Conservation (phyloP, 2,329 filamentous ascomycete species). For the Coleophoma cylindrospora region DNA sequence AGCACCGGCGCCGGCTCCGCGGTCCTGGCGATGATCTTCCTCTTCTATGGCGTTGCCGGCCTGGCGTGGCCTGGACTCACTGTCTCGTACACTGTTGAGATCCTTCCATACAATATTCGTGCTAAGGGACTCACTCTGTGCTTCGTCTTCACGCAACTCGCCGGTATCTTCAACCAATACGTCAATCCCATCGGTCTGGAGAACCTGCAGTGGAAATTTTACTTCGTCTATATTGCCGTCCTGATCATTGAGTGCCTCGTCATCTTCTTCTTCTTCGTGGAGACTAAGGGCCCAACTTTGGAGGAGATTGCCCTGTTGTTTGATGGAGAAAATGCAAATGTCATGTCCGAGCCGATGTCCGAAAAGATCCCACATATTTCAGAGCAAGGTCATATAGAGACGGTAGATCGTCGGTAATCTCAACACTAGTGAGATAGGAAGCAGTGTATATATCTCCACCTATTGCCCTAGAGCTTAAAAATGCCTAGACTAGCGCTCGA, state of each 20-base stretch:
- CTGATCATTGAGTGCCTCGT: constrained; percentile 23
- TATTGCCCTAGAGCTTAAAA: too few species aligned
- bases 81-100: constrained; percentile 13
- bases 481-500: too few species aligned
- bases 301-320: constrained; percentile 27
- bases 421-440: too few species aligned
- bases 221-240: constrained; percentile 25
- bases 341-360: not conserved
- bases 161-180: constrained; percentile 17
- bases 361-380: too few species aligned
- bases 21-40: constrained; percentile 29
- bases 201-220: constrained; percentile 19
- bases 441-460: too few species aligned
- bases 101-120: constrained; percentile 15
- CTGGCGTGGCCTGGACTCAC: constrained; percentile 18
- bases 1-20: constrained; percentile 18
- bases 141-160: constrained; percentile 15
- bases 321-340: constrained; percentile 22
- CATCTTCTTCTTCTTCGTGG: constrained; percentile 29
- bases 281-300: constrained; percentile 26
- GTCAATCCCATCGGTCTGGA: constrained; percentile 16
- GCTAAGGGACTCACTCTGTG: constrained; percentile 14
- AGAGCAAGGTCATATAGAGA: too few species aligned
- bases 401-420: too few species aligned
- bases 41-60: constrained; percentile 27